These are phyloP conservation scores for Mallotus japonicus DNA, from an alignment of 441 rosid species.

Conservation along the genomic window DNA sequence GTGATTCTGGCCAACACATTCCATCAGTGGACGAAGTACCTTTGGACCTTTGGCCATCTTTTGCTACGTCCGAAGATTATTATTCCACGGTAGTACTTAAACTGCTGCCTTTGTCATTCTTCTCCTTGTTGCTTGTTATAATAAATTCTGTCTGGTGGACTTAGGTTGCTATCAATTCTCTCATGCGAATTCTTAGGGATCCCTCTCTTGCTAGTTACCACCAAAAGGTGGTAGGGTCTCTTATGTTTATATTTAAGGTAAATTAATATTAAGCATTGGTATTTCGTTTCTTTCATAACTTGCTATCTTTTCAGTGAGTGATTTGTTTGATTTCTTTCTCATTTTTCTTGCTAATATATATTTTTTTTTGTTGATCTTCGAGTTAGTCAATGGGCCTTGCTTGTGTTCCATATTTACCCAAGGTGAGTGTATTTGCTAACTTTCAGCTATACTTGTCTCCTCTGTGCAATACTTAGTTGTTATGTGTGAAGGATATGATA, in stretches of 20 bases:
- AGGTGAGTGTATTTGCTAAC: slow-evolving; percentile 55
- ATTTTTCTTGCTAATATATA: not conserved
- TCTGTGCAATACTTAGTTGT: not conserved
- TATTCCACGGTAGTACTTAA: slow-evolving; percentile 71
- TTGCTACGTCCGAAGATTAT: slow-evolving; percentile 97
- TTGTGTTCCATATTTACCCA: slow-evolving; percentile 96
- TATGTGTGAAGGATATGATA: not conserved
- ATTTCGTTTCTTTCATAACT: slow-evolving; percentile 5
- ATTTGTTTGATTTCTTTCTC: not conserved
- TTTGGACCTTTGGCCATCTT: slow-evolving; percentile 91
- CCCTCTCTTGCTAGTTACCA: slow-evolving; percentile 97
- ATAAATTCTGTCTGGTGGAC: slow-evolving; percentile 22
- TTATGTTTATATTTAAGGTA: slow-evolving; percentile 99
- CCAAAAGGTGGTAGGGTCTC: slow-evolving; percentile 98
- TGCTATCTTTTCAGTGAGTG: slow-evolving; percentile 11
- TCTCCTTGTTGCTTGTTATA: slow-evolving; percentile 25
- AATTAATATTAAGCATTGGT: not conserved
- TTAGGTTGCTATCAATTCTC: slow-evolving; percentile 98
- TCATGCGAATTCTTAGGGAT: slow-evolving; percentile 98
- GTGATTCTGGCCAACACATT: slow-evolving; percentile 95
- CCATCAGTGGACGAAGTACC: slow-evolving; percentile 85
- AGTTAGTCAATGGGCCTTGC: slow-evolving; percentile 99
- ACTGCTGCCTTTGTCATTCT: slow-evolving; percentile 20
- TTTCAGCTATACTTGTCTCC: slow-evolving; percentile 14
- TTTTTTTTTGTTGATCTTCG: slow-evolving; percentile 35